Evolutionary conservation across 495 filamentous ascomycete genomes (phyloP), one percentile per base, ranked within the genome.

Genomic region (Aspergillus hancockii): DNA sequence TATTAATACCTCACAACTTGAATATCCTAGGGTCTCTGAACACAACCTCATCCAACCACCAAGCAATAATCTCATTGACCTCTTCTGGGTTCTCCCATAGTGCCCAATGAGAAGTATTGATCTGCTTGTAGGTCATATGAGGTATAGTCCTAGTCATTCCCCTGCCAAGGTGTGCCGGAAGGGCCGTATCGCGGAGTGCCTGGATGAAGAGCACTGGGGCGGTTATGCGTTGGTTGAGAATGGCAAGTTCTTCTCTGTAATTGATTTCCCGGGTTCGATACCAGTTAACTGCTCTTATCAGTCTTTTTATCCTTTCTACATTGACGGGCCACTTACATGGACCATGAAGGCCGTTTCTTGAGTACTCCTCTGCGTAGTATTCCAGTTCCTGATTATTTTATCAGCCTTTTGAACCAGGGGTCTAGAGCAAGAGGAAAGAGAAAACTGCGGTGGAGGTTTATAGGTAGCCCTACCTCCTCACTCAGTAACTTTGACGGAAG

Each of bases 231-330:
- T 59, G 60, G n/a, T 55, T 63, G 5, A 74, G 70, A 60, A 80
- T 81, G 67, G 70, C 73, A 43, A 81, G 66, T 63, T 97, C 93
- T 52, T 96, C 90, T 10, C 90, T 78, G 67, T 79, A 88, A 68
- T 97, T 97, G 54, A 88, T 69, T 68, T 85, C 67, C 1, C 78
- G 70, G 3, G 84, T 89, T 16, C 88, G 82, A 71, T 98, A 97
- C 91, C 92, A 97, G 64, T 92, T 87, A 52, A 86, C 85, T 87
- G 47, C 32, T 4, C 47, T 14, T 2, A 19, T 57, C 41, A 46
- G 55, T 56, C 19, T 56, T 21, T 28, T 28, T 3, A 28, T 28
- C 3, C 7, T 28, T 28, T 28, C 25, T 28, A 28, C 7, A 28
- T 7, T 32, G 38, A 32, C 46, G 30, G 18, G 23, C 23, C 40